Conservation (phyloP, 257 asterid species). For the Handroanthus guayacan region DNA sequence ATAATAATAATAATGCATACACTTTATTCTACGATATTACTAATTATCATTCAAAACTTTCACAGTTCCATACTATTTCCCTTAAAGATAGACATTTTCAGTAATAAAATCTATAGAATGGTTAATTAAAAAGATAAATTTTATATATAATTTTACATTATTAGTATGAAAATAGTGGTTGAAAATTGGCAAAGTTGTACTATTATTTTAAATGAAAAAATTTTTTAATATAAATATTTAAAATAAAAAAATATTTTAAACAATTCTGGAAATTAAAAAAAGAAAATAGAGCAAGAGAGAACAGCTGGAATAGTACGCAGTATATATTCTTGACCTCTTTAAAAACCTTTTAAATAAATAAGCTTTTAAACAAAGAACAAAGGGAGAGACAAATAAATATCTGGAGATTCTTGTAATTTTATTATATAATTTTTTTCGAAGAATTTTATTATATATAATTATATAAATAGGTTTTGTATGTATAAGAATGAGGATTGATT, state of each 20-base stretch:
- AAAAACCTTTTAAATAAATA: background rate
- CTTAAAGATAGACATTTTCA: no score
- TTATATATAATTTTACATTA: no score
- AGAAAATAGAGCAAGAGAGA: background rate
- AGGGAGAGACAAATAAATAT: conserved; percentile 16
- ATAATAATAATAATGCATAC: no score
- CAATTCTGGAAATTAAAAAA: background rate
- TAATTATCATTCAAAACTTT: no score
- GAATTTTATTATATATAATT: no score
- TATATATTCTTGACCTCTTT: conserved; percentile 13
- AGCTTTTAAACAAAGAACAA: background rate
- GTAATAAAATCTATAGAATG: no score
- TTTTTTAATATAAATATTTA: no score
- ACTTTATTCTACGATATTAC: no score
- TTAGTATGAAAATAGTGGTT: no score
- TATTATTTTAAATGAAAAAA: no score
- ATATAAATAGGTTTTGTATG: background rate
- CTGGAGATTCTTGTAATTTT: conserved; percentile 28
- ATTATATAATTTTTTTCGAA: background rate
- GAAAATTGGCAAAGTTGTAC: background rate
- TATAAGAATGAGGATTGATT: conserved; percentile 38
- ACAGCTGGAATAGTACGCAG: background rate
- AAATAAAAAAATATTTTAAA: background rate
- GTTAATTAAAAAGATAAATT: background rate
- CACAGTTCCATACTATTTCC: no score